phyloP scores from a whole-genome alignment of 257 asterid species.

The Solanum chmielewskii region DNA sequence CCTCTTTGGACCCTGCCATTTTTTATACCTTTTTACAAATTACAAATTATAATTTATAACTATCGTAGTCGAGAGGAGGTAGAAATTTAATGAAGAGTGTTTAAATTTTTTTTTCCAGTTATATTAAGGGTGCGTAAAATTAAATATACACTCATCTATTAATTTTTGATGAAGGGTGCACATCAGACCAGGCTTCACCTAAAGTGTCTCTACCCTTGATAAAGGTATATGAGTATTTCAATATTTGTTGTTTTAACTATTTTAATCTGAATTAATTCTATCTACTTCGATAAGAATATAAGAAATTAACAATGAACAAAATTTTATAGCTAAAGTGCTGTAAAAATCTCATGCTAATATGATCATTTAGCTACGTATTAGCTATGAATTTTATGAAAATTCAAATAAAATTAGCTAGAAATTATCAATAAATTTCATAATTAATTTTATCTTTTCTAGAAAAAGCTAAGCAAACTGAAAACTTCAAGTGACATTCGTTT shows the following conservation, averaged over 20 bases:
- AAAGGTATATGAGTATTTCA: neutral
- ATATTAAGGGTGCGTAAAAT: no score
- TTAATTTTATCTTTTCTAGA: no score
- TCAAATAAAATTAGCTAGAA: neutral
- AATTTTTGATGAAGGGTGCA: no score
- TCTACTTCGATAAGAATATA: neutral
- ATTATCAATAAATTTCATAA: no score
- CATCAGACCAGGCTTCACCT: no score
- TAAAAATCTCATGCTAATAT: neutral
- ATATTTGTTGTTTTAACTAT: neutral
- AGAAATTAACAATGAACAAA: no score
- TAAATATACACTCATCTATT: no score
- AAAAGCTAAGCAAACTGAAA: neutral
- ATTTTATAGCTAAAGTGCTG: neutral
- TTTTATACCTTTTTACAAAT: neutral
- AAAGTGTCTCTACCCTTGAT: no score
- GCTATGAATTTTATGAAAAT: no score
- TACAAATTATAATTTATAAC: neutral
- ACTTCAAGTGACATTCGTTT: neutral
- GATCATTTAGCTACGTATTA: neutral
- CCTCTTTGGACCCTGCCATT: neutral
- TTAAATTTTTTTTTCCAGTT: no score
- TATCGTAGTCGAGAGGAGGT: no score
- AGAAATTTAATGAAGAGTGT: no score
- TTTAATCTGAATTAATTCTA: neutral